Conservation (phyloP, 495 filamentous ascomycete species). For the Aspergillus bertholletiae region DNA sequence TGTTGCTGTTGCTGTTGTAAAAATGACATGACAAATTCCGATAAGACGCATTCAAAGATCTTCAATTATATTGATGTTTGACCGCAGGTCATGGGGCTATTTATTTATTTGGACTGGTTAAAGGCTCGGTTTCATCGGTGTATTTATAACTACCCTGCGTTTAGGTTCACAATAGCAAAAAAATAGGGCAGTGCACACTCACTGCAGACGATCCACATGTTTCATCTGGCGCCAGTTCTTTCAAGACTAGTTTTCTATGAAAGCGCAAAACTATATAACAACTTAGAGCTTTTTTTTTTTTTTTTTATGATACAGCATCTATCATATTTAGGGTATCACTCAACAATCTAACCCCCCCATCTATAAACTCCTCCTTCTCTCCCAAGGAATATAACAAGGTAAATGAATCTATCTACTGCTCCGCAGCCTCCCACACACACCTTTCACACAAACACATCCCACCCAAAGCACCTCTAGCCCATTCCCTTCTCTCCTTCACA, state of each 20-base stretch:
- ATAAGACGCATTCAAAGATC: not conserved
- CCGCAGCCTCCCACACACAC: constrained; percentile 59
- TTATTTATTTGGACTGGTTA: not conserved
- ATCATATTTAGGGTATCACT: not conserved
- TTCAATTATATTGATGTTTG: not conserved
- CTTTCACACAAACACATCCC: constrained; percentile 80
- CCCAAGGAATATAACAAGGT: not conserved
- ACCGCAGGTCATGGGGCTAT: not conserved
- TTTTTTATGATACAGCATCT: not conserved
- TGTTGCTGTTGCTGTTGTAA: too few species aligned
- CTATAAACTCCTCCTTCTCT: not conserved
- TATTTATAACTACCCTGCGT: not conserved
- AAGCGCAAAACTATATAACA: not conserved
- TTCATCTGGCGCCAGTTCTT: not conserved
- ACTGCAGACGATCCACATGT: not conserved
- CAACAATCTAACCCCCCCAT: not conserved
- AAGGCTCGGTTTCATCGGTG: not conserved
- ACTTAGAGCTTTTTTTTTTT: too few species aligned
- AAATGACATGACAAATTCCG: not conserved
- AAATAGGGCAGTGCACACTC: not conserved
- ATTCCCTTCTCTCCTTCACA: constrained; percentile 79
- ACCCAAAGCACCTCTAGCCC: constrained; percentile 80
- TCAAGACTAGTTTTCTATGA: not conserved
- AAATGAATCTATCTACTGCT: constrained; percentile 13
- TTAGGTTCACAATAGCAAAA: not conserved